Conservation (phyloP, 345 rosid genomes). For the Salix udensis region DNA sequence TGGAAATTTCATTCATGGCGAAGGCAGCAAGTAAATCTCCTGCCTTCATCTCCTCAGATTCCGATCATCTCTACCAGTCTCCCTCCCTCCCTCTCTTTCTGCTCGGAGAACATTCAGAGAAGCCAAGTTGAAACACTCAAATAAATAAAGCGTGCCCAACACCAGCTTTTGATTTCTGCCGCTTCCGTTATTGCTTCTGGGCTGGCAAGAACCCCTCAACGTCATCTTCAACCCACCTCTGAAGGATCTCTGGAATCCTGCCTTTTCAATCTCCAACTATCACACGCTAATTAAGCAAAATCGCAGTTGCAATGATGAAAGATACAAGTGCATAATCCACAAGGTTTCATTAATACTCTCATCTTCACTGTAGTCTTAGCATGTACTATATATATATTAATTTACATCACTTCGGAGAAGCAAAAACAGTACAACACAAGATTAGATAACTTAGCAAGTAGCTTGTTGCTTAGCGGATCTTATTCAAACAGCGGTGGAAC, state of each 20-base stretch:
- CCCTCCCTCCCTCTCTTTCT: background rate
- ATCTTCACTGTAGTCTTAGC: background rate
- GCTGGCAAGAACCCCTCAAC: background rate
- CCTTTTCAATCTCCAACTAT: background rate
- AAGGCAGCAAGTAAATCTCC: background rate
- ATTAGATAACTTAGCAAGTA: background rate
- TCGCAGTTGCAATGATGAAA: background rate
- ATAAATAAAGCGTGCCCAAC: too few relatives aligned
- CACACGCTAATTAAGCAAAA: slow-evolving; percentile 1
- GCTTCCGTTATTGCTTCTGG: too few relatives aligned
- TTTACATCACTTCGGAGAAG: background rate
- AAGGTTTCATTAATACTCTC: slow-evolving; percentile 3
- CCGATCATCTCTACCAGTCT: background rate
- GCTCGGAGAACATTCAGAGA: background rate
- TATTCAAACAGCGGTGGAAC: slow-evolving; percentile 60
- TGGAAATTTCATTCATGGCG: background rate
- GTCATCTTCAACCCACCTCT: background rate
- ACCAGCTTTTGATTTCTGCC: too few relatives aligned
- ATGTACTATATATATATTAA: background rate
- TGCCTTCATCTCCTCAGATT: background rate
- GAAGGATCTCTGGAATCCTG: background rate
- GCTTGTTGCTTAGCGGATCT: background rate
- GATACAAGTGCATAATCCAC: background rate
- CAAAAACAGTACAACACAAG: background rate
- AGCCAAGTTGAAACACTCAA: background rate